These are phyloP conservation scores for Scleromitrula shiraiana DNA, from an alignment of 2,329 filamentous ascomycete genomes.

Conservation along the genomic window DNA sequence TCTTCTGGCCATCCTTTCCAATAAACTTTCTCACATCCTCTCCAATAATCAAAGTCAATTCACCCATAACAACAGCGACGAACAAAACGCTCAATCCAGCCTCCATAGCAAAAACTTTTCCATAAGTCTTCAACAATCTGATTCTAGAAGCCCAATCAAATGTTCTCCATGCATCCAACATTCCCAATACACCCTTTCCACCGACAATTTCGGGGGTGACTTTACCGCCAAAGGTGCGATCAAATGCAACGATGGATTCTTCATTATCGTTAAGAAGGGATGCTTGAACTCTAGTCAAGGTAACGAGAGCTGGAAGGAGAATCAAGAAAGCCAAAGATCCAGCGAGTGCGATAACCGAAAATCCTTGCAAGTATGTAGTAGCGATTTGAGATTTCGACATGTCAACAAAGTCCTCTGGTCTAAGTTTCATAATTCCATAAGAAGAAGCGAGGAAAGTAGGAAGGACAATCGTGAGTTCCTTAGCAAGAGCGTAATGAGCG, in stretches of 20 bases:
- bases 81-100: slow-evolving; percentile 33
- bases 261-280: slow-evolving; percentile 75
- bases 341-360: slow-evolving; percentile 38
- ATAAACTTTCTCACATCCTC: slow-evolving; percentile 13
- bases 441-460: slow-evolving; percentile 37
- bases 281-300: slow-evolving; percentile 76
- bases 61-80: slow-evolving; percentile 40
- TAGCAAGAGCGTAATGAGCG: slow-evolving; percentile 51
- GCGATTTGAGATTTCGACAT: slow-evolving; percentile 24
- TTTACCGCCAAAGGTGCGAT: slow-evolving; percentile 74
- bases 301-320: slow-evolving; percentile 67
- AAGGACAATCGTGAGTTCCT: slow-evolving; percentile 41
- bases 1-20: neutral
- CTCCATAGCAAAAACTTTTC: slow-evolving; percentile 58
- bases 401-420: slow-evolving; percentile 21
- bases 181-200: slow-evolving; percentile 61
- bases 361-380: slow-evolving; percentile 36
- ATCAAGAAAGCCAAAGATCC: slow-evolving; percentile 51
- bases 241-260: slow-evolving; percentile 82
- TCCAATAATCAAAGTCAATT: slow-evolving; percentile 42
- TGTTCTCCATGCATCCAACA: slow-evolving; percentile 70
- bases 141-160: slow-evolving; percentile 67
- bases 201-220: slow-evolving; percentile 68
- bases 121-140: slow-evolving; percentile 65
- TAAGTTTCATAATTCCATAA: slow-evolving; percentile 26